phyloP scores from a whole-genome alignment of 2,329 filamentous ascomycete species.

The Alternaria gansuensis region DNA sequence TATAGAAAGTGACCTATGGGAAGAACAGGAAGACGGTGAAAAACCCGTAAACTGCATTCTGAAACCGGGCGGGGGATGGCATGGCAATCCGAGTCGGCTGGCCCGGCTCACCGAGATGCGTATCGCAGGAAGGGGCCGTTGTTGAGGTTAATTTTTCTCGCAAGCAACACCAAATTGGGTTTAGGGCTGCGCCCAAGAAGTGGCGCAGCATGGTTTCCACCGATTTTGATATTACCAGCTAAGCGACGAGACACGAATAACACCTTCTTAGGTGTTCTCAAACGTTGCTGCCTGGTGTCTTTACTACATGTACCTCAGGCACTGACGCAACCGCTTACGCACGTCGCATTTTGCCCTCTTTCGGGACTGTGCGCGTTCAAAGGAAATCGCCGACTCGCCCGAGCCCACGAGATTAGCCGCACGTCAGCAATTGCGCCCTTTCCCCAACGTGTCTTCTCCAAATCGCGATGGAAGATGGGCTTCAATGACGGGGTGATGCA shows the following conservation, averaged over 20 bases:
- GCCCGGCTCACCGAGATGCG: slow-evolving; percentile 18
- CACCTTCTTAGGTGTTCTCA: not conserved
- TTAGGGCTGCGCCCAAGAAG: slow-evolving; percentile 15
- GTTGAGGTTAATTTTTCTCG: slow-evolving; percentile 28
- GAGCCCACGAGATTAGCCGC: not conserved
- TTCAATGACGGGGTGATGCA: not conserved
- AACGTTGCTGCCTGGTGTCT: slow-evolving; percentile 23
- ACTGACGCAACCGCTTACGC: slow-evolving; percentile 34
- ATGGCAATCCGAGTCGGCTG: slow-evolving; percentile 23
- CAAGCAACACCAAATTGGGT: slow-evolving; percentile 33
- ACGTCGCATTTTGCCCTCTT: slow-evolving; percentile 14
- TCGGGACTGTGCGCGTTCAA: not conserved
- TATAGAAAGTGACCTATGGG: slow-evolving; percentile 23
- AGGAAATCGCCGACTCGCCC: slow-evolving; percentile 7
- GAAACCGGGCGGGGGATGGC: slow-evolving; percentile 16
- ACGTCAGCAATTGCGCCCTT: slow-evolving; percentile 4
- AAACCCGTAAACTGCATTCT: slow-evolving; percentile 23
- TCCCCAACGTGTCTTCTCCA: not conserved
- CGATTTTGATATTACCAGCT: slow-evolving; percentile 12
- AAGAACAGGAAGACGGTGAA: slow-evolving; percentile 19
- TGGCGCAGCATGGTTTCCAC: slow-evolving; percentile 20
- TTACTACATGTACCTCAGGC: slow-evolving; percentile 23
- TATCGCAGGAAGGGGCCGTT: slow-evolving; percentile 22
- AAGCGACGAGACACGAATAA: slow-evolving; percentile 3
- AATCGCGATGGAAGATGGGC: not conserved